Evolutionary conservation across 192 early-diverging fungal genomes (phyloP).

Genomic region (Gaertneriomyces semiglobifer): DNA sequence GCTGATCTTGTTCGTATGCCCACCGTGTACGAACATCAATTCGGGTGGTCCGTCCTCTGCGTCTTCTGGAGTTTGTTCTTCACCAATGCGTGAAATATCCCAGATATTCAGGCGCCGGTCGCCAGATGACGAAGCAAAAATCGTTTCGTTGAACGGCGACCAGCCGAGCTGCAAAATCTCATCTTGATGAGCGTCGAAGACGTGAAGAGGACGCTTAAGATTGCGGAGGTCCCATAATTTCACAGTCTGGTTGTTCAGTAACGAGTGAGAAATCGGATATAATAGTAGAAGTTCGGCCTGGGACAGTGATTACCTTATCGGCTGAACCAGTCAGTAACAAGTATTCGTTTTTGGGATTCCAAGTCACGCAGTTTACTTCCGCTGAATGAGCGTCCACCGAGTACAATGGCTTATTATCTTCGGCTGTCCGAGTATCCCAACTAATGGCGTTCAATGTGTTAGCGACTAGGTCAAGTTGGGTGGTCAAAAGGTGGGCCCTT

Average conservation of each 20-base stretch:
- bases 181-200: conserved; percentile 83
- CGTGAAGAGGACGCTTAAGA: conserved; percentile 77
- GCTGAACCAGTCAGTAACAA: conserved; percentile 91
- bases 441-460: conserved; percentile 32
- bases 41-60: conserved; percentile 98
- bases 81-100: conserved; percentile 91
- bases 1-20: conserved; percentile 93
- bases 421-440: conserved; percentile 88
- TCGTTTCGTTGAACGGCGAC: conserved; percentile 89
- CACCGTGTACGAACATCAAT: conserved; percentile 95
- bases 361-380: conserved; percentile 94
- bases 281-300: background rate
- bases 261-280: conserved; percentile 4
- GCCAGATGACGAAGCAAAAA: conserved; percentile 84
- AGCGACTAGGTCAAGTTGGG: background rate
- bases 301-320: conserved; percentile 62
- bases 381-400: conserved; percentile 79
- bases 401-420: conserved; percentile 57
- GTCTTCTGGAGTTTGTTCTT: conserved; percentile 91
- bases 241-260: conserved; percentile 57
- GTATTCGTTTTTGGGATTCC: conserved; percentile 86
- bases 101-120: conserved; percentile 92
- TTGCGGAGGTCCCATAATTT: conserved; percentile 96
- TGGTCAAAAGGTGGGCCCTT: conserved; percentile 4
- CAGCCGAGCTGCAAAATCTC: conserved; percentile 91